Conservation (phyloP, 1,284 basidiomycete genomes). For the Chiua sp. region DNA sequence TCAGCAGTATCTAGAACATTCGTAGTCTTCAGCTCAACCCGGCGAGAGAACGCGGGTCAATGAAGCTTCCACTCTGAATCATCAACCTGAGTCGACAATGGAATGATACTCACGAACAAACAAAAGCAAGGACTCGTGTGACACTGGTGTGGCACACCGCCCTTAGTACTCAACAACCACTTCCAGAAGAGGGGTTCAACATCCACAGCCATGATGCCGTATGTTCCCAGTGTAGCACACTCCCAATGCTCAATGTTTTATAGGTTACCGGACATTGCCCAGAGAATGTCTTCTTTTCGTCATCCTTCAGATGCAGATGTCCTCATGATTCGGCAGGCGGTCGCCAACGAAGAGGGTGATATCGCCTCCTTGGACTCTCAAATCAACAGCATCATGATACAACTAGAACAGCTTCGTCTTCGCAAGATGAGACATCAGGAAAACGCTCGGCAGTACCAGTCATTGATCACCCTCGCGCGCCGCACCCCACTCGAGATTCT, state of each 20-base stretch:
- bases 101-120: slow-evolving; percentile 20
- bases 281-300: slow-evolving; percentile 24
- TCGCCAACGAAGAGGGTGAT: slow-evolving; percentile 46
- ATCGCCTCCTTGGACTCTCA: slow-evolving; percentile 48
- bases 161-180: neutral
- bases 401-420: slow-evolving; percentile 50
- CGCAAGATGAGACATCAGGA: slow-evolving; percentile 47
- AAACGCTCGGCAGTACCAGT: slow-evolving; percentile 49
- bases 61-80: slow-evolving; percentile 89
- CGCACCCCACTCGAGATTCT: slow-evolving; percentile 62
- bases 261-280: slow-evolving; percentile 17
- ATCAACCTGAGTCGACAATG: slow-evolving; percentile 48
- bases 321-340: slow-evolving; percentile 35
- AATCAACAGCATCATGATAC: slow-evolving; percentile 45
- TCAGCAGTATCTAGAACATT: slow-evolving; percentile 94
- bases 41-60: slow-evolving; percentile 55
- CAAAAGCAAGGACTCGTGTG: slow-evolving; percentile 13
- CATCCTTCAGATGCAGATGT: slow-evolving; percentile 37
- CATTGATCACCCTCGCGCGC: slow-evolving; percentile 59
- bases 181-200: no score
- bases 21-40: slow-evolving; percentile 75
- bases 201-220: slow-evolving; percentile 11
- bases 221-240: slow-evolving; percentile 1
- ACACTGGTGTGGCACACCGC: slow-evolving; percentile 32
- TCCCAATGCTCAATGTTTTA: slow-evolving; percentile 2